Conservation (phyloP, 148 eudicot species). For the Suaeda aralocaspica region DNA sequence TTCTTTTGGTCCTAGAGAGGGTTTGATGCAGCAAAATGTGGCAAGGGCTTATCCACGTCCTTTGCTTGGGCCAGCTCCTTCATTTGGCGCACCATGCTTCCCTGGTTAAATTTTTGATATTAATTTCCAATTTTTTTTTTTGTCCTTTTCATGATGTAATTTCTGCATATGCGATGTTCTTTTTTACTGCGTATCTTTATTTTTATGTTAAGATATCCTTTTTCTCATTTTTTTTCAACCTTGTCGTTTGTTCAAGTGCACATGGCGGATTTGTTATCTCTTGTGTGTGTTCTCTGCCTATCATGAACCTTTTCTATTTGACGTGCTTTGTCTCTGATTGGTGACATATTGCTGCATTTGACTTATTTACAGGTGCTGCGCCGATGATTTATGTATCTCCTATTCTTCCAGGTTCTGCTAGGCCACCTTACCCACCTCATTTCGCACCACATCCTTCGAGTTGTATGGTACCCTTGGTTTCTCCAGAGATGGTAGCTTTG, state of each 20-base stretch:
- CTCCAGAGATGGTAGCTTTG: slow-evolving; percentile 54
- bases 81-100: slow-evolving; percentile 56
- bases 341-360: slow-evolving; percentile 1
- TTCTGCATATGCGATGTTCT: too few relatives aligned
- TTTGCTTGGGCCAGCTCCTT: slow-evolving; percentile 48
- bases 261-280: too few relatives aligned
- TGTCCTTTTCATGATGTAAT: slow-evolving; percentile 1
- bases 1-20: slow-evolving; percentile 39
- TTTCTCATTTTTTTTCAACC: not conserved
- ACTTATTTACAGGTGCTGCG: slow-evolving; percentile 54
- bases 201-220: too few relatives aligned
- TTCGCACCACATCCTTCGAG: slow-evolving; percentile 48
- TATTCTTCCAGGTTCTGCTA: slow-evolving; percentile 58
- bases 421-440: slow-evolving; percentile 51
- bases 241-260: not conserved
- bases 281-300: not conserved
- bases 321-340: slow-evolving; percentile 4
- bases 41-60: slow-evolving; percentile 59
- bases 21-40: slow-evolving; percentile 41
- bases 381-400: slow-evolving; percentile 53
- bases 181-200: too few relatives aligned
- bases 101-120: slow-evolving; percentile 48
- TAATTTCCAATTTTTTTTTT: not conserved
- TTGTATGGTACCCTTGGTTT: slow-evolving; percentile 33
- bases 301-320: not conserved